Percentiles rank a stretch among this genome's conserved stretches.
These are phyloP conservation scores for Panaeolus papilionaceus DNA, from an alignment of 768 basidiomycete species.

Conservation along the genomic window DNA sequence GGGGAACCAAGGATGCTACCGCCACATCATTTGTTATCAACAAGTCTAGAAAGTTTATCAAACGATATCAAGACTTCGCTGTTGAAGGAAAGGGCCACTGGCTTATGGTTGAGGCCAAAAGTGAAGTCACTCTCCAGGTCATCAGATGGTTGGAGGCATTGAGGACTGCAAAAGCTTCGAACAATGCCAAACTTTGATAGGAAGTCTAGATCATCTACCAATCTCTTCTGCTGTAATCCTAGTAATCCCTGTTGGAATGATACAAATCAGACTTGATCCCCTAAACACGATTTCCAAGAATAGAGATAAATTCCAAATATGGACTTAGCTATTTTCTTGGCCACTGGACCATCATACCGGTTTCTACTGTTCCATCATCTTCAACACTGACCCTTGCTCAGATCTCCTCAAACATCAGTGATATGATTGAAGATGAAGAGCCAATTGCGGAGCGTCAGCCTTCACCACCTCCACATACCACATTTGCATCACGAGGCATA, in stretches of 20 bases:
- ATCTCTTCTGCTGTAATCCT: neutral
- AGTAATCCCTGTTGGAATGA: neutral
- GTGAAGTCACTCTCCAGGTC: conserved; percentile 57
- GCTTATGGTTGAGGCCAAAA: conserved; percentile 68
- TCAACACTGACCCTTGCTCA: neutral
- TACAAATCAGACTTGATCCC: neutral
- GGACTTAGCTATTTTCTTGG: neutral
- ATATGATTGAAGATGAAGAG: conserved; percentile 51
- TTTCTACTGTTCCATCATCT: neutral
- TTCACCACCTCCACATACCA: conserved; percentile 75
- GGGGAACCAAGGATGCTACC: conserved; percentile 62
- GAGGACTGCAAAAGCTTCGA: conserved; percentile 28
- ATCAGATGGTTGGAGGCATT: conserved; percentile 50
- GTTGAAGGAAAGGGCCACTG: conserved; percentile 70
- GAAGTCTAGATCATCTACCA: neutral
- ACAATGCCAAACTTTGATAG: conserved; percentile 11
- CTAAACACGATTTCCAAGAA: conserved; percentile 10
- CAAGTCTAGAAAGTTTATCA: conserved; percentile 55
- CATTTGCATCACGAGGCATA: conserved; percentile 71
- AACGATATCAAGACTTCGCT: conserved; percentile 54
- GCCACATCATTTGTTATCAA: conserved; percentile 47
- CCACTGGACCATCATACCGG: neutral
- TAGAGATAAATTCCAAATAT: conserved; percentile 13
- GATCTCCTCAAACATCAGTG: neutral
- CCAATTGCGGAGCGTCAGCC: conserved; percentile 65